phyloP scores from a whole-genome alignment of 352 stramenopile species.

The Thalassiosira livingstoniorum region DNA sequence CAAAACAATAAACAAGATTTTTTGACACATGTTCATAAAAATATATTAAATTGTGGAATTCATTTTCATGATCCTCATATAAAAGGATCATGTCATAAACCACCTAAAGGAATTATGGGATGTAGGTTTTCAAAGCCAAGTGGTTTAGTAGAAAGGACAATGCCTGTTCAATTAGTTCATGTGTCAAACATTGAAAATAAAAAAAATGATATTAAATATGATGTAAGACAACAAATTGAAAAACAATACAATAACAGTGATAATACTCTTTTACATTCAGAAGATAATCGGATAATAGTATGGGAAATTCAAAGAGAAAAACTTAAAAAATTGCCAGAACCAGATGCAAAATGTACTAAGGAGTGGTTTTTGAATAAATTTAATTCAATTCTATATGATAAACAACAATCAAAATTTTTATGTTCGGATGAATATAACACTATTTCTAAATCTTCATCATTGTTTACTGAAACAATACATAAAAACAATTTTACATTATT shows the following conservation, averaged over 20 bases:
- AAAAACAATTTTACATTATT: conserved; percentile 16
- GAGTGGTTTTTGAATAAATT: neutral
- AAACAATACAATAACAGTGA: neutral
- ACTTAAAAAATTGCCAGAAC: neutral
- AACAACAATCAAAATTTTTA: neutral
- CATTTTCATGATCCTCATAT: conserved; percentile 2
- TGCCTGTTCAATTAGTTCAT: neutral
- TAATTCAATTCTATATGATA: neutral
- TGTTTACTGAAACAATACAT: neutral
- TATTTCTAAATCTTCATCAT: neutral
- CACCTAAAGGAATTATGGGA: neutral
- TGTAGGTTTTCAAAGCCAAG: neutral
- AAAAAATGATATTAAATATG: neutral
- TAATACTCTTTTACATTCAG: neutral
- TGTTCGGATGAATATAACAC: neutral
- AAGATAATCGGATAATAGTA: conserved; percentile 1
- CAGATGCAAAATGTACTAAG: neutral
- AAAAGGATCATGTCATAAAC: conserved; percentile 1
- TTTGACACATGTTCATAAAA: neutral
- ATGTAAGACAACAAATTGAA: neutral
- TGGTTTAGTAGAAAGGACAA: neutral
- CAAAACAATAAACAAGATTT: neutral
- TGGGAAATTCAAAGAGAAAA: neutral
- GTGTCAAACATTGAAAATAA: neutral
- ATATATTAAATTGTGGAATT: neutral